phyloP scores from a whole-genome alignment of 257 asterid genomes.

The Perilla frutescens region DNA sequence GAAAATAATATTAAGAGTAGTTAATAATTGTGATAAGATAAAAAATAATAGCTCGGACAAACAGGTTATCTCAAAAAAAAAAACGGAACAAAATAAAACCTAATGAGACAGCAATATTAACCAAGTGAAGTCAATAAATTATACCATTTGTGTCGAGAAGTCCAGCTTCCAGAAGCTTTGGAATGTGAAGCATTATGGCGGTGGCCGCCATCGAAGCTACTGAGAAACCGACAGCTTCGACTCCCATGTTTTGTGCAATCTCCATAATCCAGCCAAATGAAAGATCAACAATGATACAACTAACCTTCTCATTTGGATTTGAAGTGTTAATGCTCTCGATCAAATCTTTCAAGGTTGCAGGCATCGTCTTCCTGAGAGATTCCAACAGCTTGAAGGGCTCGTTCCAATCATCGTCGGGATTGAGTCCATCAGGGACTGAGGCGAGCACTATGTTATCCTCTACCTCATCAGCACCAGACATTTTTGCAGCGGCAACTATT shows the following conservation, averaged over 20 bases:
- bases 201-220: slow-evolving; percentile 31
- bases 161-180: slow-evolving; percentile 36
- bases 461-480: neutral
- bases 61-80: no score
- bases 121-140: no score
- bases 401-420: neutral
- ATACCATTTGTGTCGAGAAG: slow-evolving; percentile 32
- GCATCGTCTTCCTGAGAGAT: slow-evolving; percentile 22
- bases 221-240: slow-evolving; percentile 27
- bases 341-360: slow-evolving; percentile 27
- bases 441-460: slow-evolving; percentile 28
- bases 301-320: slow-evolving; percentile 29
- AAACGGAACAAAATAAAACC: no score
- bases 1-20: no score
- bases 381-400: neutral
- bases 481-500: slow-evolving; percentile 25
- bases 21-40: no score
- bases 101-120: no score
- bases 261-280: slow-evolving; percentile 42
- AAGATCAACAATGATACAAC: slow-evolving; percentile 47
- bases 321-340: slow-evolving; percentile 32
- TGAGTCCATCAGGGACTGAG: slow-evolving; percentile 37
- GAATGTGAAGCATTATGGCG: slow-evolving; percentile 13
- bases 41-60: no score
- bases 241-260: slow-evolving; percentile 37